phyloP scores from a whole-genome alignment of 2,329 filamentous ascomycete genomes.

The Colletotrichum truncatum region DNA sequence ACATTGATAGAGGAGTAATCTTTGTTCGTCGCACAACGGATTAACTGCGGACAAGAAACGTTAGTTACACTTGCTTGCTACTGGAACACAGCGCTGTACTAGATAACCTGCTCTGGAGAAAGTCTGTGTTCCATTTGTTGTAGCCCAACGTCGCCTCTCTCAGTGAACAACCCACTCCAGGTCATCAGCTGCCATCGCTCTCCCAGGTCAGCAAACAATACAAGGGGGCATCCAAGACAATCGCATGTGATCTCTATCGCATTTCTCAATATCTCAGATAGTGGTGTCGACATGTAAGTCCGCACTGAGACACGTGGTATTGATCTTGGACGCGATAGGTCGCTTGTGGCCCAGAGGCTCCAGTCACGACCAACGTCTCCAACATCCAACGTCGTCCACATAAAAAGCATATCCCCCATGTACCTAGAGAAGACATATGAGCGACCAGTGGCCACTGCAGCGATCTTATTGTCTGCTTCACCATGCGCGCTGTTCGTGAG shows the following conservation, averaged over 20 bases:
- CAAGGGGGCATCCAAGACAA: fast-evolving
- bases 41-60: too few relatives aligned
- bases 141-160: too few relatives aligned
- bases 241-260: not conserved
- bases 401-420: not conserved
- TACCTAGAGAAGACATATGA: not conserved
- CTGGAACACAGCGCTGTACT: too few relatives aligned
- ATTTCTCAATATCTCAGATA: not conserved
- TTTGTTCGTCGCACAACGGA: not conserved
- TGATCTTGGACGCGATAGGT: not conserved
- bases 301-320: not conserved
- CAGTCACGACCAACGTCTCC: not conserved
- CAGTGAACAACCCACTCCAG: too few relatives aligned
- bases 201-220: too few relatives aligned
- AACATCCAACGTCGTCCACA: not conserved
- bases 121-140: too few relatives aligned
- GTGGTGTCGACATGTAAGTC: not conserved
- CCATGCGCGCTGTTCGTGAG: too few relatives aligned
- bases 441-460: too few relatives aligned
- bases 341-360: not conserved
- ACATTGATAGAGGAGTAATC: not conserved
- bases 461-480: too few relatives aligned
- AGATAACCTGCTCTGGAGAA: too few relatives aligned
- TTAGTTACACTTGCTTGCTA: too few relatives aligned
- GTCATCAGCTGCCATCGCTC: too few relatives aligned